Conservation (phyloP, 805 yeast species). For the Saccharomycopsis malanga region DNA sequence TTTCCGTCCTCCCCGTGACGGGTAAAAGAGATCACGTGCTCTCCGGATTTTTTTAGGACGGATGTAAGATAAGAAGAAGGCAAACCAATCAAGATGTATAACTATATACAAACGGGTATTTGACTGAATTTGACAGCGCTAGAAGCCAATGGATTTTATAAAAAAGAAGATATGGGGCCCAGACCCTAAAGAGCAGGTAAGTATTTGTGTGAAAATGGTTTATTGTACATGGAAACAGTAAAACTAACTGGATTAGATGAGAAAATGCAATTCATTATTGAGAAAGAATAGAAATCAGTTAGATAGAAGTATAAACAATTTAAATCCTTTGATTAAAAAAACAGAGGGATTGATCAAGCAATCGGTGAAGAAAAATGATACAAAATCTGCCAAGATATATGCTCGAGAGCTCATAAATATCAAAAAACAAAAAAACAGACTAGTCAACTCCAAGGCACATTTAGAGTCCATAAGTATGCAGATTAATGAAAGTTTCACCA, state of each 20-base stretch:
- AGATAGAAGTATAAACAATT: constrained; percentile 55
- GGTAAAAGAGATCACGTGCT: too few relatives aligned
- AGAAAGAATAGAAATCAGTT: constrained; percentile 81
- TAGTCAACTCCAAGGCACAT: constrained; percentile 77
- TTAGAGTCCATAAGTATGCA: constrained; percentile 82
- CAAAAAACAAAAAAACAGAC: constrained; percentile 63
- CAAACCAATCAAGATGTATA: neutral
- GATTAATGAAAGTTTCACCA: constrained; percentile 83
- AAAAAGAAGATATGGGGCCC: constrained; percentile 94
- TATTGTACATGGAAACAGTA: neutral
- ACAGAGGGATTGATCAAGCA: constrained; percentile 70
- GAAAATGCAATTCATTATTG: constrained; percentile 70
- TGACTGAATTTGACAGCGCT: neutral
- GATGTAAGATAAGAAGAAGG: neutral
- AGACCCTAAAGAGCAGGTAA: constrained; percentile 81
- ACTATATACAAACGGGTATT: too few relatives aligned
- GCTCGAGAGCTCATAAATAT: constrained; percentile 76
- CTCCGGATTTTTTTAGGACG: neutral
- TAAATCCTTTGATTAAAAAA: constrained; percentile 63
- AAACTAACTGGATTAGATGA: constrained; percentile 33
- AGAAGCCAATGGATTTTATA: constrained; percentile 81
- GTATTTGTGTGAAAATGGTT: constrained; percentile 24
- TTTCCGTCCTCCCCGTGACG: too few relatives aligned
- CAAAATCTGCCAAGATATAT: constrained; percentile 65
- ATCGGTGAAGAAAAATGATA: constrained; percentile 70